A percentile compares a stretch with the other conserved stretches of the same genome.
phyloP scores from a whole-genome alignment of 257 asterid genomes.

The Euphrasia confusa region DNA sequence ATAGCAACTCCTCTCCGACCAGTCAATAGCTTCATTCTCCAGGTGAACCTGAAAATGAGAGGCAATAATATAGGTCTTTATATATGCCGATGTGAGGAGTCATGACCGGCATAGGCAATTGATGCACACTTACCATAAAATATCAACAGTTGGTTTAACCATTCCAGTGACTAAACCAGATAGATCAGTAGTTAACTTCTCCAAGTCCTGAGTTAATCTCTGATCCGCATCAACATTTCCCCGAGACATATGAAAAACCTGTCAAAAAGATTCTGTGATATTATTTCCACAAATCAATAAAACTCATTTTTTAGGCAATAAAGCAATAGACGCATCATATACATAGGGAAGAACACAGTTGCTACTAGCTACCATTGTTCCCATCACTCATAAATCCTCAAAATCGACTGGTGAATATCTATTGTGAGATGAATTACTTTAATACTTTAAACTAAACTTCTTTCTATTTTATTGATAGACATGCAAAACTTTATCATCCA shows the following conservation, averaged over 20 bases:
- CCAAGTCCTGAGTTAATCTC: constrained; percentile 95
- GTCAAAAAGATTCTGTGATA: constrained; percentile 22
- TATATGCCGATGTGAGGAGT: constrained; percentile 15
- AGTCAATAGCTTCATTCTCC: constrained; percentile 98
- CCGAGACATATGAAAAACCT: constrained; percentile 80
- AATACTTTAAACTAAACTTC: constrained; percentile 1
- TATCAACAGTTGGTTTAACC: constrained; percentile 99
- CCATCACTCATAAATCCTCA: constrained; percentile 14
- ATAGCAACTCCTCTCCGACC: constrained; percentile 91
- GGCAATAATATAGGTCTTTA: constrained; percentile 19
- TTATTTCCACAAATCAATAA: constrained; percentile 14
- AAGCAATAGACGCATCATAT: constrained; percentile 4
- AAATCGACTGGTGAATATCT: not conserved
- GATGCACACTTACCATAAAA: constrained; percentile 59
- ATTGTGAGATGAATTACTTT: not conserved
- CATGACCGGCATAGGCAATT: constrained; percentile 13
- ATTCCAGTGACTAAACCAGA: constrained; percentile 98
- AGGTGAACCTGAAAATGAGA: constrained; percentile 80
- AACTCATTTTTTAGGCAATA: constrained; percentile 18
- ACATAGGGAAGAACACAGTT: not conserved
- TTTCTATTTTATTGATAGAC: constrained; percentile 7
- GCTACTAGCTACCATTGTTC: constrained; percentile 6
- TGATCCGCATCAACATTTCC: constrained; percentile 86
- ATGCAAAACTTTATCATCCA: constrained; percentile 4
- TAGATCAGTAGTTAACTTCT: constrained; percentile 84